These are phyloP conservation scores for Coemansia reversa DNA, from an alignment of 192 early-diverging fungal genomes.

Conservation along the genomic window DNA sequence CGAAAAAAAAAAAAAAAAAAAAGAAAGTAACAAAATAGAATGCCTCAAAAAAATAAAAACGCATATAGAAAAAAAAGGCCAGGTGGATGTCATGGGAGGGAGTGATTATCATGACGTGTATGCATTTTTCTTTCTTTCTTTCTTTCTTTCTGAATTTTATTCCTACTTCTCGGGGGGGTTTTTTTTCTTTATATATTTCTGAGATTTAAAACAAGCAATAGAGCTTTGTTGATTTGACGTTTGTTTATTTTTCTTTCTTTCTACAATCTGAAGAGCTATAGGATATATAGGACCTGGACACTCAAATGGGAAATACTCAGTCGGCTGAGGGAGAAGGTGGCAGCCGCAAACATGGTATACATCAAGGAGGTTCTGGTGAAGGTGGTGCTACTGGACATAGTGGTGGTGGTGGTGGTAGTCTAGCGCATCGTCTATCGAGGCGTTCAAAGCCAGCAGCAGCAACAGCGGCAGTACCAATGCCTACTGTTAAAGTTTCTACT, in stretches of 20 bases:
- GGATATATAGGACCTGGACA: no score
- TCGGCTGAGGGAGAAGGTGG: conserved; percentile 39
- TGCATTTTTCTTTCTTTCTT: conserved; percentile 3
- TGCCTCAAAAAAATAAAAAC: neutral
- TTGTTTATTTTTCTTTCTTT: neutral
- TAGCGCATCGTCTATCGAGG: conserved; percentile 44
- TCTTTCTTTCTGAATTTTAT: neutral
- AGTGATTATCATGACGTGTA: no score
- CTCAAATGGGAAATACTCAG: conserved; percentile 51
- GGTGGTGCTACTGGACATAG: conserved; percentile 17
- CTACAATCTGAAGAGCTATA: no score
- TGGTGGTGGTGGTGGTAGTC: conserved; percentile 17
- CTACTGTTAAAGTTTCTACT: conserved; percentile 18
- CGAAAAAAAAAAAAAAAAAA: conserved; percentile 1
- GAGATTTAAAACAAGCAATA: no score
- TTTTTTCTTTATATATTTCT: no score
- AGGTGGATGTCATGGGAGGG: no score
- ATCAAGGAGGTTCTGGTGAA: conserved; percentile 18
- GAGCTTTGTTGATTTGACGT: no score
- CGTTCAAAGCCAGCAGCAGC: conserved; percentile 34
- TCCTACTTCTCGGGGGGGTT: no score
- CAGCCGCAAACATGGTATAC: conserved; percentile 31
- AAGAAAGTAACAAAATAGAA: neutral
- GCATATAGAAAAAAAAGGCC: no score
- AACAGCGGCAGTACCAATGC: conserved; percentile 29